Evolutionary conservation across 257 asterid species (phyloP).

Genomic region (Fraxinus excelsior): DNA sequence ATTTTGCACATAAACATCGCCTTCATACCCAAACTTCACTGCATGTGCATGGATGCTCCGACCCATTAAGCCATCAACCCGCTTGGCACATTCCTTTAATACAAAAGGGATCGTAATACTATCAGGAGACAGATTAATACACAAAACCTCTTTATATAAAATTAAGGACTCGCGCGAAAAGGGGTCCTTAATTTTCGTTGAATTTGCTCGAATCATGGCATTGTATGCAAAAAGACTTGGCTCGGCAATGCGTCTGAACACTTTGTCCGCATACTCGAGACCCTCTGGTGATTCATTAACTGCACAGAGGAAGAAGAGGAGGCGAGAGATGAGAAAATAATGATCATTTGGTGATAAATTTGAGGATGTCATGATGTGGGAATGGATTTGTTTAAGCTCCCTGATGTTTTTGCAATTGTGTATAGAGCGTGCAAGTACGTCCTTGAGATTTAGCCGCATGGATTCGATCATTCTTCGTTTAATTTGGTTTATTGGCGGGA

Average conservation of each 20-base stretch:
- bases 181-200: slow-evolving; percentile 47
- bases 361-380: slow-evolving; percentile 52
- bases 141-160: slow-evolving; percentile 56
- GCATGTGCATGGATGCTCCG: slow-evolving; percentile 55
- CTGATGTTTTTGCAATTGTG: slow-evolving; percentile 52
- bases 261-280: slow-evolving; percentile 44
- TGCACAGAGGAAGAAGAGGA: slow-evolving; percentile 56
- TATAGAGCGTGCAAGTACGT: slow-evolving; percentile 38
- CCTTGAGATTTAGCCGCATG: slow-evolving; percentile 38
- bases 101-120: slow-evolving; percentile 64
- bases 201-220: slow-evolving; percentile 69
- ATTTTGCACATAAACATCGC: slow-evolving; percentile 65
- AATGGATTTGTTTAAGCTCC: slow-evolving; percentile 59
- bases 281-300: slow-evolving; percentile 41
- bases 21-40: slow-evolving; percentile 50
- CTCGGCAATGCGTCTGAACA: slow-evolving; percentile 41
- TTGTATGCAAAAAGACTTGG: slow-evolving; percentile 63
- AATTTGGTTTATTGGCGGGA: slow-evolving; percentile 13
- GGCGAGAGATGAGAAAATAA: slow-evolving; percentile 60
- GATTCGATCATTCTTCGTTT: slow-evolving; percentile 36
- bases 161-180: slow-evolving; percentile 36
- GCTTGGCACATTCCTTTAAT: slow-evolving; percentile 64
- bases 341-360: slow-evolving; percentile 41
- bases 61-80: slow-evolving; percentile 42
- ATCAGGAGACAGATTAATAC: slow-evolving; percentile 46